Percentiles rank a stretch among this genome's conserved stretches.
These are phyloP conservation scores for Fistulina hepatica DNA, from an alignment of 1,284 basidiomycete genomes.

Conservation along the genomic window DNA sequence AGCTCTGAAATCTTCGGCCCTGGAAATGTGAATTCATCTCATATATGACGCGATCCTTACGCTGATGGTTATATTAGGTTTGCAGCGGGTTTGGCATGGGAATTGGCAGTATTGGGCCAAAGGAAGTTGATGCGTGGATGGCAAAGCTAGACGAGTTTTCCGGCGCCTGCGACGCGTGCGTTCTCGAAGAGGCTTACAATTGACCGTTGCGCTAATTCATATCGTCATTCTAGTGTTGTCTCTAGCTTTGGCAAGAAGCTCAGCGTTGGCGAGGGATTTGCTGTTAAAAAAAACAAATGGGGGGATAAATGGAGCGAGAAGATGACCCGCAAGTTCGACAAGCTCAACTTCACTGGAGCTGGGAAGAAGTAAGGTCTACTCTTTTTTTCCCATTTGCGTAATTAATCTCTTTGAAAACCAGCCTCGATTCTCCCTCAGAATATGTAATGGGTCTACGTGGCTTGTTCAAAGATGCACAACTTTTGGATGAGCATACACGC, in stretches of 20 bases:
- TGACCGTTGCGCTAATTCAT: too few relatives aligned
- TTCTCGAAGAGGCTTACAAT: too few relatives aligned
- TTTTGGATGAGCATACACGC: conserved; percentile 81
- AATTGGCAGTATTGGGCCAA: conserved; percentile 54
- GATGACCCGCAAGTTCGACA: conserved; percentile 75
- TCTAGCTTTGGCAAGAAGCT: conserved; percentile 83
- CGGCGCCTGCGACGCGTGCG: conserved; percentile 74
- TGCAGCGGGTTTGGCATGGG: conserved; percentile 62
- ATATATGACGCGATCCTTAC: too few relatives aligned
- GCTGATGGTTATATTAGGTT: too few relatives aligned
- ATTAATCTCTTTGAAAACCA: conserved; percentile 27
- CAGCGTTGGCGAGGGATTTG: conserved; percentile 75
- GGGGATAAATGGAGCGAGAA: conserved; percentile 47
- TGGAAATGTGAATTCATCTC: conserved; percentile 65
- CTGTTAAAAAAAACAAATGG: conserved; percentile 76
- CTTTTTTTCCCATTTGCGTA: conserved; percentile 8
- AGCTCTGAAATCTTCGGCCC: conserved; percentile 66
- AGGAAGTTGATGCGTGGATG: conserved; percentile 65
- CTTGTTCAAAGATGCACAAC: conserved; percentile 67
- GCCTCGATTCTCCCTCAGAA: conserved; percentile 77
- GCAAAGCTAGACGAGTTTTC: conserved; percentile 61
- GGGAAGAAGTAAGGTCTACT: conserved; percentile 67
- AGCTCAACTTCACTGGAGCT: conserved; percentile 71
- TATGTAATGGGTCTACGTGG: conserved; percentile 75
- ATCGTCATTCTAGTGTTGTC: too few relatives aligned